Evolutionary conservation across 2,329 filamentous ascomycete species (phyloP), one percentile per base, ranked within the genome.

Genomic region (Diaporthe australafricana): DNA sequence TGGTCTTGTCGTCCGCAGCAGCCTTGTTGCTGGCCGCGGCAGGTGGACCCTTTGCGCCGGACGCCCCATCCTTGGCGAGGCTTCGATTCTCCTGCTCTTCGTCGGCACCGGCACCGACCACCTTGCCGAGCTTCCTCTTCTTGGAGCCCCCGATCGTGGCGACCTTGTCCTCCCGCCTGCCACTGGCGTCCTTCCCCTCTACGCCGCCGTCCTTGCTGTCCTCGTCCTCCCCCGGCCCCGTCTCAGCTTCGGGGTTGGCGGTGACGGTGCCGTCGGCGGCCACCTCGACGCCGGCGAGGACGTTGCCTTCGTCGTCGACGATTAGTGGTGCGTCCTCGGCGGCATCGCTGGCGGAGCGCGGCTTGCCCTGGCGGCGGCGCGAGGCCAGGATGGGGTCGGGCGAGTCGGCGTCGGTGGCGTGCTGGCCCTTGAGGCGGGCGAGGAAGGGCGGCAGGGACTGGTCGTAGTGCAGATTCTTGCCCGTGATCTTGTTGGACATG

Each of bases 321-420:
- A 94, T 90, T 0, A 94, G 86, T 0, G 94, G 94, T 63, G 87
- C 91, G 79, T 96, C 93, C 76, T 96, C 93, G 16, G 92, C 92
- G 73, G 94, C 90, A 50, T 91, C 91, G 75, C 92, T 90, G 72
- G 84, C 89, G 20, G 88, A 89, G 45, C 86, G 87, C 81, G 84
- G 88, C 82, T 85, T 88, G 71, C 77, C 81, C 62, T 85, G 83
- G n/a, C 88, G 83, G 2, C 87, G 82, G 22, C 83, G 84, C 7
- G 82, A 83, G 1, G 87, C 84, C 47, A 89, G 82, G 52, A 88
- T 82, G 5, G 87, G 86, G 70, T 90, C 87, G 76, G 89, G 83
- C 47, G 80, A 77, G 81, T 81, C 80, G 79, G 85, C 78, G 83
- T 81, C 78, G 83, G 84, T 75, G 79, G 85, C 77, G 83, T 85